phyloP scores from a whole-genome alignment of 768 basidiomycete species.

The Suillus discolor region DNA sequence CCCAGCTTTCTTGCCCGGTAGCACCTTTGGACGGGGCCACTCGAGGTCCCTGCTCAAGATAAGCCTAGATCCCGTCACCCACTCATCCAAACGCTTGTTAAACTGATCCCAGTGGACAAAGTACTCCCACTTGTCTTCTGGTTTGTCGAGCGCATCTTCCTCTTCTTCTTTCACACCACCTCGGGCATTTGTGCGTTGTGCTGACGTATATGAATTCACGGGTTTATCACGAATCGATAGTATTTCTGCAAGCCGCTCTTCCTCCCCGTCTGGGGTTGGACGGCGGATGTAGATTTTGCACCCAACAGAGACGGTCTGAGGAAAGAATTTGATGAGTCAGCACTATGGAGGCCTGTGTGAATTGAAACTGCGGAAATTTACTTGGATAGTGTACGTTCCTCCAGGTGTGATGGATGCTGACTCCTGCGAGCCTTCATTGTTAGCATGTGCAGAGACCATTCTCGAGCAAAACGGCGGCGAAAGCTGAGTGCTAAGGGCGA shows the following conservation, averaged over 20 bases:
- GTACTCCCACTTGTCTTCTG: slow-evolving; percentile 86
- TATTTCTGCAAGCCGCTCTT: slow-evolving; percentile 95
- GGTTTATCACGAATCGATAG: slow-evolving; percentile 92
- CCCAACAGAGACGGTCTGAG: slow-evolving; percentile 83
- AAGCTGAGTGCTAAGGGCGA: not conserved
- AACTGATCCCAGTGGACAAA: slow-evolving; percentile 99
- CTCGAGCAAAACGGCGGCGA: slow-evolving; percentile 1
- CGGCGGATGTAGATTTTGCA: slow-evolving; percentile 95
- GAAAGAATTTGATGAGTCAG: slow-evolving; percentile 36
- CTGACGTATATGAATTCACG: slow-evolving; percentile 53
- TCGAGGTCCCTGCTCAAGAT: slow-evolving; percentile 86
- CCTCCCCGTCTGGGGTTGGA: slow-evolving; percentile 70
- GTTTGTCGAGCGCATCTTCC: slow-evolving; percentile 50
- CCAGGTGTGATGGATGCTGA: slow-evolving; percentile 73
- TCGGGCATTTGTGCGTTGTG: slow-evolving; percentile 44
- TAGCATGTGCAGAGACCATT: slow-evolving; percentile 34
- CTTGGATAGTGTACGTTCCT: slow-evolving; percentile 77
- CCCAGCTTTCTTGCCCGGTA: slow-evolving; percentile 56
- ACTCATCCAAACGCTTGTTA: slow-evolving; percentile 98
- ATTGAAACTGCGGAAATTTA: slow-evolving; percentile 33
- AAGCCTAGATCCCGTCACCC: slow-evolving; percentile 89
- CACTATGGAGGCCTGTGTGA: slow-evolving; percentile 28
- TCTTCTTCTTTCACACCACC: slow-evolving; percentile 45
- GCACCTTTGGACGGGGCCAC: slow-evolving; percentile 89
- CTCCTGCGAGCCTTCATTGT: slow-evolving; percentile 37